Evolutionary conservation across 1,284 basidiomycete species (phyloP), one percentile per base, ranked within the genome.

Genomic region (Meira miltonrushii): DNA sequence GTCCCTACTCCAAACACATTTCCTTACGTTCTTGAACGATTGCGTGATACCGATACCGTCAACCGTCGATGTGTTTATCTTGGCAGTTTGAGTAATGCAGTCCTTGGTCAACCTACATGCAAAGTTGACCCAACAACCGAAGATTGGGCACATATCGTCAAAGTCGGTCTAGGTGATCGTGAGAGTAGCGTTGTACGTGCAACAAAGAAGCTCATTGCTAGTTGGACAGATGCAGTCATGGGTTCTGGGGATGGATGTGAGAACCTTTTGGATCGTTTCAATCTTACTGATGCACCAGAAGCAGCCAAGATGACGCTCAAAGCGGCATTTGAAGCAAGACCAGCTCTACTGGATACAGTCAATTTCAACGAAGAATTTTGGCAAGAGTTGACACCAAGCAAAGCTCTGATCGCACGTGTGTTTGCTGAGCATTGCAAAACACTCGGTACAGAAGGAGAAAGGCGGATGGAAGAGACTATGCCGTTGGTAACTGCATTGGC

Each of bases 401-500:
- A 86, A 52, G 87, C 88, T 0, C 87, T 95, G 68, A 82, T 97
- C 1, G 88, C 87, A 0, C 87, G 92, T 17, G 85, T 89, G 4
- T 94, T 90, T 72, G 85, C 90, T 33, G 87, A 92, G 50, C 85
- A 92, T 74, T 92, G 89, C 50, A 85, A 87, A 63, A 79, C 80
- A 51, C 62, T 78, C 57, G 66, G 81, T 67, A 84, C 88, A n/a
- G 13, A 12, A 8, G 58, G 58, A 54, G 86, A 88, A 51, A 79
- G 81, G 1, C 83, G 85, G 17, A 80, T 94, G 1, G 92, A 95
- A 69, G 79, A 83, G 2, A 84, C 85, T 10, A 82, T 97, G 10
- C 94, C 94, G 0, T 89, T 92, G 40, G 89, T 95, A 19, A 96
- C 91, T 0, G 86, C 87, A 0, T 85, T 96, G 52, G 92, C 92